Conservation (phyloP, 1,284 basidiomycete species). For the Trichosporon faecale region DNA sequence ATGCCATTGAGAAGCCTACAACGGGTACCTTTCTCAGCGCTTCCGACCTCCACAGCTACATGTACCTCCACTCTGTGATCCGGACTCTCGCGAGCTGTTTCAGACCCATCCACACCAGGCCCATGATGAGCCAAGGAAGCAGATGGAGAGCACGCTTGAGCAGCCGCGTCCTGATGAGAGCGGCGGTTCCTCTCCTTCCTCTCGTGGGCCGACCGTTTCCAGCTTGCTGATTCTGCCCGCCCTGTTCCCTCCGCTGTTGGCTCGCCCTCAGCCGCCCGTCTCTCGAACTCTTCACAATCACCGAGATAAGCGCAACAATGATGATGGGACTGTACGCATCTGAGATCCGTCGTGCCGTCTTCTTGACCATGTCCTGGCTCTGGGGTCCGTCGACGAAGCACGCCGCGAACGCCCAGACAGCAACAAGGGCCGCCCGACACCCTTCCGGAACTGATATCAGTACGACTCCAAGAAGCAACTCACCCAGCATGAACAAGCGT, state of each 20-base stretch:
- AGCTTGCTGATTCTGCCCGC: background rate
- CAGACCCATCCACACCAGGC: background rate
- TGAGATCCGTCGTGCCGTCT: background rate
- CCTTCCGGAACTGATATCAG: background rate
- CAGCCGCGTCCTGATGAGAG: background rate
- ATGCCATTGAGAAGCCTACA: background rate
- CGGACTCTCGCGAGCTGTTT: background rate
- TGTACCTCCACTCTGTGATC: conserved; percentile 2
- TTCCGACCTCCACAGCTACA: background rate
- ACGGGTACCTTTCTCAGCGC: background rate
- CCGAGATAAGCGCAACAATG: background rate
- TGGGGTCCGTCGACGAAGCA: background rate
- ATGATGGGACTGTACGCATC: background rate
- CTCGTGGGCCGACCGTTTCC: background rate
- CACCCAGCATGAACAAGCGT: background rate
- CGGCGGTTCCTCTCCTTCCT: background rate
- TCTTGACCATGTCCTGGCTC: background rate
- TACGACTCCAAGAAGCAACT: background rate
- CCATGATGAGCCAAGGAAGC: conserved; percentile 1
- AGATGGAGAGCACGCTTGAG: background rate
- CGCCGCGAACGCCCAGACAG: background rate
- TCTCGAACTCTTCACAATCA: background rate
- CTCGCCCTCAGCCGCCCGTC: background rate
- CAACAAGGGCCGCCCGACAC: background rate
- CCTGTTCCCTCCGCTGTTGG: background rate